A percentile compares a stretch with the other conserved stretches of the same genome.
These are phyloP conservation scores for Cryptococcus sp. DNA, from an alignment of 1,284 basidiomycete species.

Conservation along the genomic window DNA sequence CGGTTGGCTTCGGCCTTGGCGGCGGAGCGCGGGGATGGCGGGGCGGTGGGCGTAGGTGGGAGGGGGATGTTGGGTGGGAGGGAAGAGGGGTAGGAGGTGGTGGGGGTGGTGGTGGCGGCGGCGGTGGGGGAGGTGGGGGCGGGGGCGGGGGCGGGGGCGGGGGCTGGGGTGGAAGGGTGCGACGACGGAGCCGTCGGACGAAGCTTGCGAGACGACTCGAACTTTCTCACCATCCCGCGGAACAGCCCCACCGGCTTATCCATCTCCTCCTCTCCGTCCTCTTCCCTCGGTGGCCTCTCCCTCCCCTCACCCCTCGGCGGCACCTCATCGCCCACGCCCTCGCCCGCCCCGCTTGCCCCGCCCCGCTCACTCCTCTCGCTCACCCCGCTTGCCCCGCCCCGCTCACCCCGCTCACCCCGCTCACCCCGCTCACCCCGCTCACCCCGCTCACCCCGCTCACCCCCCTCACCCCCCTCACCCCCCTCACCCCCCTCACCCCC, in stretches of 20 bases:
- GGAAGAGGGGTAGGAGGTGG: not conserved
- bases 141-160: not conserved
- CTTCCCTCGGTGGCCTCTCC: not conserved
- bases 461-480: not conserved
- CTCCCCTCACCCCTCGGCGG: too few species aligned
- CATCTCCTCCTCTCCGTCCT: conserved; percentile 7
- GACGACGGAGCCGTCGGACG: not conserved
- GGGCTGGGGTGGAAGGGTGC: not conserved
- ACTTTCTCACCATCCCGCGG: not conserved
- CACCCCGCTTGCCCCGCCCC: not conserved
- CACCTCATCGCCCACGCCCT: too few species aligned
- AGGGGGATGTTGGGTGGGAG: not conserved
- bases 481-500: not conserved
- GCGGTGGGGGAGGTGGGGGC: not conserved
- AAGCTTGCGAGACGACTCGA: not conserved
- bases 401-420: too few species aligned
- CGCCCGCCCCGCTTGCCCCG: too few species aligned
- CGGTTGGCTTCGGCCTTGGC: not conserved
- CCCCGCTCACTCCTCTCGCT: not conserved
- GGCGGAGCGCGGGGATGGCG: not conserved
- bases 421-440: too few species aligned
- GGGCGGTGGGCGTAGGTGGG: not conserved
- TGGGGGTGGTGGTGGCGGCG: not conserved
- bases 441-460: not conserved
- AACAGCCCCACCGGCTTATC: conserved; percentile 3